Evolutionary conservation across 179 eudicot species (phyloP), one percentile per base, ranked within the genome.

Genomic region (Gypsophila paniculata): DNA sequence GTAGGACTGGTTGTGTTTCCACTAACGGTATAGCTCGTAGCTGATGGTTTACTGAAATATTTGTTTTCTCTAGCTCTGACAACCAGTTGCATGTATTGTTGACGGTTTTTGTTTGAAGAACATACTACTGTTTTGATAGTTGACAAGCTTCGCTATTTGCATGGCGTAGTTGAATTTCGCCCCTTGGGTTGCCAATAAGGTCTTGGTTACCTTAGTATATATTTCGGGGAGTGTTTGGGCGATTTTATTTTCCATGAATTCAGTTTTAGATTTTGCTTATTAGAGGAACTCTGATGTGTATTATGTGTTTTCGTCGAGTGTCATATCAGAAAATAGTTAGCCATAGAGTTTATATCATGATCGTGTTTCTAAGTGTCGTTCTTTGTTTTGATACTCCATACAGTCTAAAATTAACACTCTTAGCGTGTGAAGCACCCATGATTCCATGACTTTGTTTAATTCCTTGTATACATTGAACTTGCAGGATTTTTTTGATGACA

Each of bases 401-500:
- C 25, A 15, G 6, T 25, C 44, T 62, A 15, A 5, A 19, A 38
- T 38, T 64, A 10, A 15, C 3, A 23, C 10, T 61, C 13, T 61
- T 32, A 36, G 18, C 29, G 53, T 8, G 44, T 76, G 48, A 15
- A 42, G 10, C 5, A 42, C 46, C 3, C 46, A 42, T 42, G 10
- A 42, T 1, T 68, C 48, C 13, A 54, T 73, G 52, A 65, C 8
- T 22, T 69, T 57, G 61, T n/a, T 6, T 72, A 67, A n/a, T 6
- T 73, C 49, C 18, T 72, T 44, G 19, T 38, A 5, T 71, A 0
- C 57, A 21, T 69, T 69, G 36, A 39, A 15, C 25, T 76, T 76
- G 82, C 84, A 94, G 99, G 84, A 74, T 60, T 94, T 90, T 79
- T 94, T 94, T 77, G 99, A 94, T 79, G 90, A 86, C 25, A 94